Conservation (phyloP, 768 basidiomycete genomes). For the Tylopilus rubrobrunneus region DNA sequence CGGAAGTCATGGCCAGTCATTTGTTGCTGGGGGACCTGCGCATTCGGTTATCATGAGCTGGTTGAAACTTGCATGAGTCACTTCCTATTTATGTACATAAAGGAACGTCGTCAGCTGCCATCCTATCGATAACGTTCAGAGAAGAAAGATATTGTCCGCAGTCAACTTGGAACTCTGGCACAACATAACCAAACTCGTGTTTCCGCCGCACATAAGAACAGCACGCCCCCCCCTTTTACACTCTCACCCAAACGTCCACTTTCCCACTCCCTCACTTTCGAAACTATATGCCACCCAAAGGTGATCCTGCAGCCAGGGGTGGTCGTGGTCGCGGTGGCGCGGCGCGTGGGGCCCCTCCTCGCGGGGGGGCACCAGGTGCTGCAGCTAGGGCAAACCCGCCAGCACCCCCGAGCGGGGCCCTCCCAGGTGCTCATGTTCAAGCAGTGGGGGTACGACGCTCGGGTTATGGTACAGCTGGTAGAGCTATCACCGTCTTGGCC, state of each 20-base stretch:
- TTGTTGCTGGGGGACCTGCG: constrained; percentile 48
- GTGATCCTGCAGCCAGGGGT: constrained; percentile 23
- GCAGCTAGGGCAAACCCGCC: constrained; percentile 14
- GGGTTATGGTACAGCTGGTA: constrained; percentile 57
- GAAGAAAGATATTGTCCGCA: not conserved
- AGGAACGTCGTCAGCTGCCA: not conserved
- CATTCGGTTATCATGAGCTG: constrained; percentile 60
- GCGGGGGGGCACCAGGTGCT: constrained; percentile 25
- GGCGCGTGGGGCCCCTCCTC: constrained; percentile 28
- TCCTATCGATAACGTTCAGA: constrained; percentile 20
- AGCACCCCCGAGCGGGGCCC: constrained; percentile 31
- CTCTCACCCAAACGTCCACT: constrained; percentile 20
- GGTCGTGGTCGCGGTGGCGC: constrained; percentile 26
- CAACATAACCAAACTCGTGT: constrained; percentile 28
- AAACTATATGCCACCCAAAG: constrained; percentile 38
- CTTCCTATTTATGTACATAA: constrained; percentile 8
- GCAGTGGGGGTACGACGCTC: constrained; percentile 69
- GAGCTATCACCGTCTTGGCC: constrained; percentile 36
- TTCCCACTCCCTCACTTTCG: constrained; percentile 1
- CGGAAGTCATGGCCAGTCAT: constrained; percentile 60
- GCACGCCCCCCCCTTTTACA: not conserved
- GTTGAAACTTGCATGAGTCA: constrained; percentile 37
- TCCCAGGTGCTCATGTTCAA: constrained; percentile 36
- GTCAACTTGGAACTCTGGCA: constrained; percentile 6
- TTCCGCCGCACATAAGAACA: constrained; percentile 15